A percentile compares a stretch with the other conserved stretches of the same genome.
phyloP scores from a whole-genome alignment of 805 yeast species.

The Cyberlindnera maclurae region DNA sequence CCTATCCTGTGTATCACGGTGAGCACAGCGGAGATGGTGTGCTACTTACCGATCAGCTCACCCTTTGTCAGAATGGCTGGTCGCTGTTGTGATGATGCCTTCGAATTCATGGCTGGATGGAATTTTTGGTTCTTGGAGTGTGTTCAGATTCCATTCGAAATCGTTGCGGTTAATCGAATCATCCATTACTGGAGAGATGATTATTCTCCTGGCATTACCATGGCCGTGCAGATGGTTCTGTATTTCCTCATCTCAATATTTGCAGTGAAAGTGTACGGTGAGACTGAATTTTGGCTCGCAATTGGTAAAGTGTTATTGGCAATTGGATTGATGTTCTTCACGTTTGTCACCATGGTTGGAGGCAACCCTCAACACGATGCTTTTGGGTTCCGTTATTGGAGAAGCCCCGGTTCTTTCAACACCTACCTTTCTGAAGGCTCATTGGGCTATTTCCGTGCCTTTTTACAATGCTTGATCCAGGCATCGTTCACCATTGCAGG shows the following conservation, averaged over 20 bases:
- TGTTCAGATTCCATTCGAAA: slow-evolving; percentile 75
- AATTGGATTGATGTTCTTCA: slow-evolving; percentile 66
- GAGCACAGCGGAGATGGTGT: slow-evolving; percentile 73
- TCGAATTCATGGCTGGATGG: slow-evolving; percentile 74
- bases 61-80: slow-evolving; percentile 74
- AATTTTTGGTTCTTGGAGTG: slow-evolving; percentile 73
- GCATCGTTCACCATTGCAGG: slow-evolving; percentile 82
- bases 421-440: slow-evolving; percentile 46
- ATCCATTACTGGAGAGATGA: slow-evolving; percentile 78
- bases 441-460: slow-evolving; percentile 65
- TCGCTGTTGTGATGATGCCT: slow-evolving; percentile 66
- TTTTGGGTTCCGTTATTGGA: slow-evolving; percentile 54
- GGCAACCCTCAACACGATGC: slow-evolving; percentile 71
- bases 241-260: slow-evolving; percentile 60
- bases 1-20: slow-evolving; percentile 63
- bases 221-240: slow-evolving; percentile 56
- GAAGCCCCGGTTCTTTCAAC: slow-evolving; percentile 50
- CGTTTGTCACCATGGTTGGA: slow-evolving; percentile 79
- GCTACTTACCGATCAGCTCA: slow-evolving; percentile 67
- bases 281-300: slow-evolving; percentile 73
- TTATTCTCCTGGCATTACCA: slow-evolving; percentile 63
- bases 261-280: slow-evolving; percentile 75
- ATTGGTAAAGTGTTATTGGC: slow-evolving; percentile 69
- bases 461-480: slow-evolving; percentile 56
- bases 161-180: slow-evolving; percentile 71